phyloP scores from a whole-genome alignment of 2,329 filamentous ascomycete genomes.

The Pseudonectria buxi region DNA sequence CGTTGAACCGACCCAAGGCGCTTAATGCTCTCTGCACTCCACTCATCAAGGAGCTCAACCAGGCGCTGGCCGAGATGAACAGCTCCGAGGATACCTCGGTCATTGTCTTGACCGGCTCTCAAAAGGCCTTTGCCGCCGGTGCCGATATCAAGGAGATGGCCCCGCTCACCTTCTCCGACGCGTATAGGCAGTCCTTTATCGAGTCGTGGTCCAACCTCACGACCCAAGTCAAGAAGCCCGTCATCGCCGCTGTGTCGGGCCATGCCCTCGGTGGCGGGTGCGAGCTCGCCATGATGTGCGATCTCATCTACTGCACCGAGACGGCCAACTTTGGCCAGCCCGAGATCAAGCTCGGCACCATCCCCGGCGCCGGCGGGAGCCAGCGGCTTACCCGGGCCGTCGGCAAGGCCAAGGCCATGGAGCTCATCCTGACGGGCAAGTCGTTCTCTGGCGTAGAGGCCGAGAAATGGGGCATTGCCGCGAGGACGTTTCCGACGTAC shows the following conservation, averaged over 20 bases:
- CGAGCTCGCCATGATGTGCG: slow-evolving; percentile 95
- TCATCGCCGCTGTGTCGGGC: slow-evolving; percentile 90
- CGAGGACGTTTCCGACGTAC: slow-evolving; percentile 69
- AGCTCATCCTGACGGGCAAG: slow-evolving; percentile 79
- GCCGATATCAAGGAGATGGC: slow-evolving; percentile 99
- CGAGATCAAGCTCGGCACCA: slow-evolving; percentile 89
- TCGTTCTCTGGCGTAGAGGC: slow-evolving; percentile 80
- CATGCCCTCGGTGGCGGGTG: slow-evolving; percentile 93
- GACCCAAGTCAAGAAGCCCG: slow-evolving; percentile 80
- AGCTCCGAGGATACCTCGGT: slow-evolving; percentile 61
- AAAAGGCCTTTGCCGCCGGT: slow-evolving; percentile 88
- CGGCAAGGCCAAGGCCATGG: slow-evolving; percentile 84
- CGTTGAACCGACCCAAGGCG: slow-evolving; percentile 87
- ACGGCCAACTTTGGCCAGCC: slow-evolving; percentile 91
- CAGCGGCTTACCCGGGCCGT: slow-evolving; percentile 80
- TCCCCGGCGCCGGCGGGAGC: slow-evolving; percentile 86
- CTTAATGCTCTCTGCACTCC: slow-evolving; percentile 90
- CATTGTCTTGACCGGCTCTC: slow-evolving; percentile 80
- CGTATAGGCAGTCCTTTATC: slow-evolving; percentile 89
- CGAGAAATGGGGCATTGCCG: slow-evolving; percentile 83
- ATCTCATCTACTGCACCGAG: slow-evolving; percentile 85
- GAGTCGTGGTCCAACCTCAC: slow-evolving; percentile 87
- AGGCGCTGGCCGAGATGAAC: slow-evolving; percentile 66
- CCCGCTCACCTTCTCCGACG: slow-evolving; percentile 77
- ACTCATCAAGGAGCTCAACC: slow-evolving; percentile 83